Evolutionary conservation across 2,329 filamentous ascomycete genomes (phyloP).

Genomic region (Botrytis galanthina): DNA sequence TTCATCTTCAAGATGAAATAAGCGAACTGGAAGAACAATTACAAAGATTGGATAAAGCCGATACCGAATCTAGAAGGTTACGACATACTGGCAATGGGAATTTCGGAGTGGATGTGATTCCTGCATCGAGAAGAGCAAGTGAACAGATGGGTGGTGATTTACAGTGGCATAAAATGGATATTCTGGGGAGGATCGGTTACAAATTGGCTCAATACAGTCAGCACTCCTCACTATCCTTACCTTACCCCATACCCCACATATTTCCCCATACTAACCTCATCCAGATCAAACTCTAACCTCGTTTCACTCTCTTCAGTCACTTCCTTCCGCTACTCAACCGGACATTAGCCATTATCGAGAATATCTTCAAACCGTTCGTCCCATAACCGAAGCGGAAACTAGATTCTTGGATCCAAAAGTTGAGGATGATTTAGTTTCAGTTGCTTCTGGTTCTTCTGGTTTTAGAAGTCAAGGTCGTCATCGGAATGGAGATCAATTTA

Average conservation of each 20-base stretch:
- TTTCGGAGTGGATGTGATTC: constrained; percentile 43
- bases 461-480: neutral
- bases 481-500: constrained; percentile 20
- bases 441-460: constrained; percentile 25
- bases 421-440: constrained; percentile 35
- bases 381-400: constrained; percentile 56
- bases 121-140: constrained; percentile 57
- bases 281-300: constrained; percentile 59
- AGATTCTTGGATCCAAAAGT: constrained; percentile 34
- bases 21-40: constrained; percentile 78
- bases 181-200: constrained; percentile 61
- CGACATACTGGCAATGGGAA: neutral
- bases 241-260: neutral
- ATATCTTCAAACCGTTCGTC: constrained; percentile 54
- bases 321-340: constrained; percentile 48
- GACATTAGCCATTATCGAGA: constrained; percentile 53
- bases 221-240: constrained; percentile 28
- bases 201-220: constrained; percentile 68
- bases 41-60: constrained; percentile 60
- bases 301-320: constrained; percentile 52
- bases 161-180: constrained; percentile 58
- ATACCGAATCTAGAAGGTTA: constrained; percentile 45
- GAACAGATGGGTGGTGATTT: constrained; percentile 54
- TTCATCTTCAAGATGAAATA: constrained; percentile 85
- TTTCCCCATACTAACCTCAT: neutral